Percentiles rank a stretch among this genome's conserved stretches.
These are phyloP conservation scores for Cyberlindnera amylophila DNA, from an alignment of 805 yeast genomes.

Conservation along the genomic window DNA sequence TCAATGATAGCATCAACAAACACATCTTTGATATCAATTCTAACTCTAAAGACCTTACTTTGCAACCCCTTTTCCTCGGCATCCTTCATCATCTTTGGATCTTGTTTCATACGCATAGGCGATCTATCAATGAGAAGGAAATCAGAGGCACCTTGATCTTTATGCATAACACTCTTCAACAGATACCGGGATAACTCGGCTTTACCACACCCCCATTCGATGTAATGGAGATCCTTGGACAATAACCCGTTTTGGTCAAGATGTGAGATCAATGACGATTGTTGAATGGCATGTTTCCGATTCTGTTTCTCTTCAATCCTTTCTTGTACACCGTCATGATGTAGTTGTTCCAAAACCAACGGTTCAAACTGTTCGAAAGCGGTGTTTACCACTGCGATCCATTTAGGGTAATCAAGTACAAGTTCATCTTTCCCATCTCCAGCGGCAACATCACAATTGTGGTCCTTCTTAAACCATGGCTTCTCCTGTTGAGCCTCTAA, in stretches of 20 bases:
- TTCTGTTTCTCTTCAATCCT: conserved; percentile 40
- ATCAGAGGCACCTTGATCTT: conserved; percentile 23
- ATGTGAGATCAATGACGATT: conserved; percentile 73
- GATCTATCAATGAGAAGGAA: conserved; percentile 74
- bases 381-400: conserved; percentile 34
- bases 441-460: conserved; percentile 33
- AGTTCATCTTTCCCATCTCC: conserved; percentile 10
- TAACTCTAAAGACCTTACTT: conserved; percentile 43
- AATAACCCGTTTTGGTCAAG: conserved; percentile 42
- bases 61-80: conserved; percentile 25
- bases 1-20: conserved; percentile 43
- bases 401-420: conserved; percentile 22
- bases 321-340: conserved; percentile 26
- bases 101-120: conserved; percentile 74
- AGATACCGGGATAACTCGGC: conserved; percentile 77
- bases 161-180: conserved; percentile 29
- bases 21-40: conserved; percentile 80
- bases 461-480: conserved; percentile 48
- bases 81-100: conserved; percentile 61
- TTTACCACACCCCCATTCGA: conserved; percentile 91
- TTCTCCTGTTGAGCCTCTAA: conserved; percentile 30
- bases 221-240: conserved; percentile 33
- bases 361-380: conserved; percentile 34
- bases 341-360: conserved; percentile 26
- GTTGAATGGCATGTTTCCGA: conserved; percentile 79